phyloP scores from a whole-genome alignment of 495 filamentous ascomycete genomes.

The Aspergillus funiculosus region DNA sequence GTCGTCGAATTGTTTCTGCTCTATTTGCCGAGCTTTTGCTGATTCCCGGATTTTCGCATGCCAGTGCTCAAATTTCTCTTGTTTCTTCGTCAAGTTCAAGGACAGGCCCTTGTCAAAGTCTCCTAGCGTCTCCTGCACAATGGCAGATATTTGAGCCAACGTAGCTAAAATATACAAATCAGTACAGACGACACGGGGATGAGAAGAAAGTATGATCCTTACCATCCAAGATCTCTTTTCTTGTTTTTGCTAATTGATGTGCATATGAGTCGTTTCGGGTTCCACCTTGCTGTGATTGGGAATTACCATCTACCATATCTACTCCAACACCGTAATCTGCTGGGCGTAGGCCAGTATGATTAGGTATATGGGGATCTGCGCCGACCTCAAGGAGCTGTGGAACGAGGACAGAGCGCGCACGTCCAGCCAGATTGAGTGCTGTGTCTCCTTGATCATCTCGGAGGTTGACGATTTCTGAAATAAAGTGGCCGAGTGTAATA shows the following conservation, averaged over 20 bases:
- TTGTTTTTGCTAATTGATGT: constrained; percentile 53
- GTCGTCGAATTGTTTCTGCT: constrained; percentile 61
- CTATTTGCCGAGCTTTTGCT: constrained; percentile 69
- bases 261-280: constrained; percentile 49
- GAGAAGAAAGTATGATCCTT: constrained; percentile 8
- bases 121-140: constrained; percentile 49
- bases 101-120: constrained; percentile 70
- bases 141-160: constrained; percentile 46
- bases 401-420: constrained; percentile 89
- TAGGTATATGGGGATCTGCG: constrained; percentile 82
- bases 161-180: constrained; percentile 53
- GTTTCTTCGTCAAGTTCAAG: constrained; percentile 69
- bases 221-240: constrained; percentile 45
- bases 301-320: constrained; percentile 46
- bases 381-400: constrained; percentile 89
- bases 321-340: constrained; percentile 87
- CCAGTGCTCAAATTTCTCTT: constrained; percentile 70
- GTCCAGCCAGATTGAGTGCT: constrained; percentile 84
- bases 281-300: constrained; percentile 46
- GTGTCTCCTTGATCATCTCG: constrained; percentile 91
- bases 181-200: constrained; percentile 10
- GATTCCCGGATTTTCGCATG: constrained; percentile 71
- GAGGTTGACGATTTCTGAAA: constrained; percentile 91
- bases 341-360: constrained; percentile 78
- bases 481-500: constrained; percentile 82